Base-by-base conservation (phyloP, 1,284 basidiomycete species). In the Moniliophthora roreri region DNA sequence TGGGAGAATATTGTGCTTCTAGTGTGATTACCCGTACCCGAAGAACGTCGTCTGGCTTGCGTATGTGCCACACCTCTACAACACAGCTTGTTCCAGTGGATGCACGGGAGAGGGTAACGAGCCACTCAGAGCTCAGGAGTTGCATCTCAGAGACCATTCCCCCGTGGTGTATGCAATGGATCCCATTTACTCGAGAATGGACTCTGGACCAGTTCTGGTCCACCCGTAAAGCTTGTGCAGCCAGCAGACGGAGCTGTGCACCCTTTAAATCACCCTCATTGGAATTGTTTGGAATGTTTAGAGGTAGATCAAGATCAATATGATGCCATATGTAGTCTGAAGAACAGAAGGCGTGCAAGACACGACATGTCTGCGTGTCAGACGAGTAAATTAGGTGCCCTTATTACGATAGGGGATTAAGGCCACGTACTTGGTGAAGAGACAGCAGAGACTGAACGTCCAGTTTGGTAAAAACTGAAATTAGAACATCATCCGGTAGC, bases 321-420 rank as follows among this genome's bases (percentile, higher is more conserved):
- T 69, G 69, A 65, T 80, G 79, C 79, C 79, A 81, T 24, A 80
- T 67, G 63, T 80, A 78, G 62, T 81, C 78, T 32, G 66, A 66
- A 47, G 67, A 72, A 21, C 70, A 72, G 38, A 78, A 66, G 23
- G 74, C 72, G 65, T 84, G 76, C 52, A 83, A 66, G 54, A 69
- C 74, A 74, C 78, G 79, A 72, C 76, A 77, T 66, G 78, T 79
- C 80, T 83, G 66, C 68, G 70, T 75, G 53, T 26, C 18, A 44
- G 24, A 32, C 32, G 42, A n/a, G 16, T 24, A 34, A 10, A 38
- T n/a, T 26, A 51, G 21, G 20, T 21, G 24, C 44, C 46, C 16
- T 28, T 9, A 13, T 44, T 37, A 37, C 23, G 2, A 38, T 48
- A 47, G 52, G 26, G 32, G 35, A 45, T 56, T 45, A 34, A 54